Conservation (phyloP, 495 filamentous ascomycete genomes). For the Podospora appendiculata region DNA sequence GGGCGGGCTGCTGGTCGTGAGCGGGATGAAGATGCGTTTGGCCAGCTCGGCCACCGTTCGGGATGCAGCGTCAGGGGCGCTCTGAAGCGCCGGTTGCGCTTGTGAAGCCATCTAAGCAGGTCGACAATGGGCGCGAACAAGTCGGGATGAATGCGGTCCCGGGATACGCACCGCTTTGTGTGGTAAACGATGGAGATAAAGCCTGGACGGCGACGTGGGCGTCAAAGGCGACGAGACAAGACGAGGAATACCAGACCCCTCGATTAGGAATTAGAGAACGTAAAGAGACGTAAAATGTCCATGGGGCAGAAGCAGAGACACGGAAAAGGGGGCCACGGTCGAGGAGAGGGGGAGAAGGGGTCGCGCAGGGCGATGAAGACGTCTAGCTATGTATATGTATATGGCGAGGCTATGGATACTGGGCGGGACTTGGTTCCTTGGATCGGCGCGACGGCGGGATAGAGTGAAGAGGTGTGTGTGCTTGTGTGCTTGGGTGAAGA, state of each 20-base stretch:
- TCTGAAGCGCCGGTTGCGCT: conserved; percentile 10
- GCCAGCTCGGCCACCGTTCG: conserved; percentile 37
- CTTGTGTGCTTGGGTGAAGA: too few species aligned
- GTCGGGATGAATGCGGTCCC: too few species aligned
- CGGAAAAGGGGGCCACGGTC: conserved; percentile 1
- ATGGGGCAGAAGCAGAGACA: conserved; percentile 16
- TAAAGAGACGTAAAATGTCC: conserved; percentile 18
- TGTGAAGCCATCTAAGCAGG: conserved; percentile 20
- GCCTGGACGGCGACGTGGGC: neutral
- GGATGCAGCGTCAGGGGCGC: conserved; percentile 14
- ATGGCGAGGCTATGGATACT: neutral
- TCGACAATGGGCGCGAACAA: neutral
- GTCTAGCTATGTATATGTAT: neutral
- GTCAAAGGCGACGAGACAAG: conserved; percentile 2
- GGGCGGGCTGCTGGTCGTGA: conserved; percentile 59
- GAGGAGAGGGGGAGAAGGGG: neutral
- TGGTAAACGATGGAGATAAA: neutral
- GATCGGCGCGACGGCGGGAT: too few species aligned
- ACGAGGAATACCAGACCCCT: conserved; percentile 41
- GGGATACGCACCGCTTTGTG: too few species aligned
- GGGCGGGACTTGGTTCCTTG: too few species aligned
- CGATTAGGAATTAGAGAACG: conserved; percentile 26
- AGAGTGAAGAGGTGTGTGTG: too few species aligned
- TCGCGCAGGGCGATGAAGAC: conserved; percentile 1
- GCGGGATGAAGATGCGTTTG: conserved; percentile 68